Evolutionary conservation across 805 yeast genomes (phyloP).

Genomic region (Metschnikowia henanensis): DNA sequence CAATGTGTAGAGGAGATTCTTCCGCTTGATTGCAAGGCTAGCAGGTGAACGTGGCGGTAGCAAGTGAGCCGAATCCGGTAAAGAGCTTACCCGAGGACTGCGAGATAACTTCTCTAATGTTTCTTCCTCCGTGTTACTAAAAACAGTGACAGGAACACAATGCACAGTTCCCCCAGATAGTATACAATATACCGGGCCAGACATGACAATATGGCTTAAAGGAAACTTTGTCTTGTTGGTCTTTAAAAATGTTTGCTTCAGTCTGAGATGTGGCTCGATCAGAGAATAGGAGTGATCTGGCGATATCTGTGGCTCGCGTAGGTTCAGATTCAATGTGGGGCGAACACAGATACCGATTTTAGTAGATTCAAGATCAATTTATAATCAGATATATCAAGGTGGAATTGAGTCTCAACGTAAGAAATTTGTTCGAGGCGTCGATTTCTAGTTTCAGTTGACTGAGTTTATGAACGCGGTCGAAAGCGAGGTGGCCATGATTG

Average conservation of each 20-base stretch:
- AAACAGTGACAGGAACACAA: slow-evolving; percentile 26
- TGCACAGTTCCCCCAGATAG: slow-evolving; percentile 26
- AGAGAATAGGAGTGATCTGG: no score
- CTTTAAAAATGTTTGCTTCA: neutral
- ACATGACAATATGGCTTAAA: slow-evolving; percentile 6
- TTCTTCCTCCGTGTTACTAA: slow-evolving; percentile 11
- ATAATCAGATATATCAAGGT: no score
- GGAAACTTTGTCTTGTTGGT: neutral
- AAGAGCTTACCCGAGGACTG: slow-evolving; percentile 10
- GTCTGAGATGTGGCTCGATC: no score
- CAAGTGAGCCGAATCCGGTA: neutral
- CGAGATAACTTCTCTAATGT: slow-evolving; percentile 15
- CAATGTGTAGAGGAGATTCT: slow-evolving; percentile 34
- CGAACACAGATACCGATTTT: no score
- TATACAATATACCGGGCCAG: slow-evolving; percentile 27
- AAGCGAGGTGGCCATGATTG: neutral
- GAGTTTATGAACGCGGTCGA: neutral
- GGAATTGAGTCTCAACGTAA: no score
- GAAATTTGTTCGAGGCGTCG: no score
- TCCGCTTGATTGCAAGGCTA: slow-evolving; percentile 16
- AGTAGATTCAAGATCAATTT: no score
- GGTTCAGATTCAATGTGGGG: no score
- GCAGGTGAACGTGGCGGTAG: slow-evolving; percentile 10
- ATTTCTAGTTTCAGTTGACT: no score
- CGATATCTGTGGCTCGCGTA: no score